Percentiles rank a stretch among this genome's conserved stretches.
Conservation (phyloP, 2,329 filamentous ascomycete genomes). For the Colletotrichum lindemuthianum region DNA sequence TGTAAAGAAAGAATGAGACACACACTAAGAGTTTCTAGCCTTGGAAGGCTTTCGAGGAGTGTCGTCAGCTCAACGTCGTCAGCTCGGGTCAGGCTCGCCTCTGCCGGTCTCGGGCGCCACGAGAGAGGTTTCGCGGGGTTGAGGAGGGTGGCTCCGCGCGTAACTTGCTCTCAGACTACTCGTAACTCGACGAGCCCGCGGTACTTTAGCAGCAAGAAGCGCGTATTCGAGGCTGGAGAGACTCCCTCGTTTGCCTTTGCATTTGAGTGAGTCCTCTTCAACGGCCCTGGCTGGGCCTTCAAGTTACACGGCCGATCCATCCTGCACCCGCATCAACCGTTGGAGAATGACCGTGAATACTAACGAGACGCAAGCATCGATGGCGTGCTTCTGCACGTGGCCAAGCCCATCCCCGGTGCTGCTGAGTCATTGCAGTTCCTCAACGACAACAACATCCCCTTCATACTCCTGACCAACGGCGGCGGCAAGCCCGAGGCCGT, state of each 20-base stretch:
- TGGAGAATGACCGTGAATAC: too few species aligned
- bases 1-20: constrained; percentile 20
- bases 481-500: constrained; percentile 82
- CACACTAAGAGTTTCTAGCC: constrained; percentile 4
- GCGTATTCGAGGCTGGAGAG: constrained; percentile 33
- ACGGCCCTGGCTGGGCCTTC: not conserved
- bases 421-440: constrained; percentile 78
- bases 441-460: constrained; percentile 80
- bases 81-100: constrained; percentile 7
- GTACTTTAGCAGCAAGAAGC: constrained; percentile 30
- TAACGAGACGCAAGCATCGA: constrained; percentile 70
- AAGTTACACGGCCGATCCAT: too few species aligned
- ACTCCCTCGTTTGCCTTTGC: constrained; percentile 52
- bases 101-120: constrained; percentile 2
- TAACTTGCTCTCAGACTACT: not conserved
- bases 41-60: constrained; percentile 24
- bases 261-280: constrained; percentile 43
- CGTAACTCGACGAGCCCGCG: not conserved
- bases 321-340: too few species aligned
- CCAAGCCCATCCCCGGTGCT: constrained; percentile 82
- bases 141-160: not conserved
- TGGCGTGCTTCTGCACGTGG: constrained; percentile 89
- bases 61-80: constrained; percentile 8
- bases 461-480: constrained; percentile 95
- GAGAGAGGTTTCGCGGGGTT: not conserved